Conservation (phyloP, 2,329 filamentous ascomycete species). For the Diaporthe vaccinii region DNA sequence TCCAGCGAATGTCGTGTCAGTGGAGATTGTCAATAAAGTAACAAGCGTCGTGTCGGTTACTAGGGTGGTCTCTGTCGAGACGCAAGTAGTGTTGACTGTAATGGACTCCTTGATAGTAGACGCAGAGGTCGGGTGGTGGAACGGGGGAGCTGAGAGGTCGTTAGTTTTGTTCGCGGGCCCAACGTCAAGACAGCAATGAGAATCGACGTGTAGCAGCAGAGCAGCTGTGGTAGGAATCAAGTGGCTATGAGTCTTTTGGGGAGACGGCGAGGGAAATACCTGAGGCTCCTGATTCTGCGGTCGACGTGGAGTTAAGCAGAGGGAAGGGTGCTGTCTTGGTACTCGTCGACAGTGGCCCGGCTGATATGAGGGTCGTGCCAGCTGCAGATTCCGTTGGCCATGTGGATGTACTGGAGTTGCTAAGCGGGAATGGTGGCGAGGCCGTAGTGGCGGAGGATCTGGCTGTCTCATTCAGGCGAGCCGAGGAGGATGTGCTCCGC, state of each 20-base stretch:
- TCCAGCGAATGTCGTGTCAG: slow-evolving; percentile 5
- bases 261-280: background rate
- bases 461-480: slow-evolving; percentile 8
- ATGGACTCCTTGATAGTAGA: background rate
- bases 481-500: background rate
- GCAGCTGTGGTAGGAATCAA: background rate
- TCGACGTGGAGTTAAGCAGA: background rate
- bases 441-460: background rate
- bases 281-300: background rate
- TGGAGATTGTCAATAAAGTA: slow-evolving; percentile 19
- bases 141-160: background rate
- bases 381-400: background rate
- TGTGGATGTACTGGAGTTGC: background rate
- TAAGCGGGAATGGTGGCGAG: slow-evolving; percentile 5
- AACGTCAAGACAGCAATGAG: background rate
- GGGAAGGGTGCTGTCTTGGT: slow-evolving; percentile 6
- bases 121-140: background rate
- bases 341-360: background rate
- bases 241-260: no score
- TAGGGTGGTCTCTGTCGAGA: slow-evolving; percentile 20
- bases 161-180: background rate
- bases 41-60: slow-evolving; percentile 20
- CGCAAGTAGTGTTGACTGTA: slow-evolving; percentile 22
- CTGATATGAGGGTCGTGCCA: slow-evolving; percentile 2
- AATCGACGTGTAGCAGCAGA: background rate